phyloP scores from a whole-genome alignment of 1,284 basidiomycete genomes.

The Puccinia coronata region DNA sequence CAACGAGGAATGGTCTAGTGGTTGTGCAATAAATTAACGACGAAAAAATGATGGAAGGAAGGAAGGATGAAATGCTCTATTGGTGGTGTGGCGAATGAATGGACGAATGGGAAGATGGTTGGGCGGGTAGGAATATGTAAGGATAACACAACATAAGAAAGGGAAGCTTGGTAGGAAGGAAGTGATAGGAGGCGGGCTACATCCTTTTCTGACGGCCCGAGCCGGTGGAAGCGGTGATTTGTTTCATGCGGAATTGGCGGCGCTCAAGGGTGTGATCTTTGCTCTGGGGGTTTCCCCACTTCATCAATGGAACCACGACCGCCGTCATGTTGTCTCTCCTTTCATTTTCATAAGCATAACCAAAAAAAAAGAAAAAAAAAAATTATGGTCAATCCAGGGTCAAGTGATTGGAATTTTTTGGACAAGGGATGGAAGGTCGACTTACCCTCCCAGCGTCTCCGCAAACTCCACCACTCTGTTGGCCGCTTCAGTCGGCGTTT shows the following conservation, averaged over 20 bases:
- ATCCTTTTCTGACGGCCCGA: constrained; percentile 26
- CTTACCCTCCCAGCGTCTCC: constrained; percentile 71
- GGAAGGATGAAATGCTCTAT: neutral
- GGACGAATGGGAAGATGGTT: too few relatives aligned
- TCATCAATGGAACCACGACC: constrained; percentile 85
- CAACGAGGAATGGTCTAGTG: too few relatives aligned
- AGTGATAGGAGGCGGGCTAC: neutral
- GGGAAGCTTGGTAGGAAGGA: too few relatives aligned
- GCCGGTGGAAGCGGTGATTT: constrained; percentile 62
- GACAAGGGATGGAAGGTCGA: too few relatives aligned
- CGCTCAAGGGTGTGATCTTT: constrained; percentile 77
- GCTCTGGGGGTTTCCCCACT: constrained; percentile 81
- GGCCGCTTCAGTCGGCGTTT: constrained; percentile 77
- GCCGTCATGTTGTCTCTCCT: constrained; percentile 87
- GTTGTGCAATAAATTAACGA: too few relatives aligned
- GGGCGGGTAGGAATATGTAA: neutral
- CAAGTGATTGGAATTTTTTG: too few relatives aligned
- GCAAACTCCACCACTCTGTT: constrained; percentile 80
- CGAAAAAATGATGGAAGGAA: neutral
- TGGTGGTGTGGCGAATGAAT: too few relatives aligned
- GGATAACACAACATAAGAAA: neutral
- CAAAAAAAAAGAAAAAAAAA: neutral
- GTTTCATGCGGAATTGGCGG: constrained; percentile 73
- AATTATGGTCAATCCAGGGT: neutral
- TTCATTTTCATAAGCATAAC: neutral